Base-by-base conservation (phyloP, 2,329 filamentous ascomycete species). In the Trichoderma sp. region DNA sequence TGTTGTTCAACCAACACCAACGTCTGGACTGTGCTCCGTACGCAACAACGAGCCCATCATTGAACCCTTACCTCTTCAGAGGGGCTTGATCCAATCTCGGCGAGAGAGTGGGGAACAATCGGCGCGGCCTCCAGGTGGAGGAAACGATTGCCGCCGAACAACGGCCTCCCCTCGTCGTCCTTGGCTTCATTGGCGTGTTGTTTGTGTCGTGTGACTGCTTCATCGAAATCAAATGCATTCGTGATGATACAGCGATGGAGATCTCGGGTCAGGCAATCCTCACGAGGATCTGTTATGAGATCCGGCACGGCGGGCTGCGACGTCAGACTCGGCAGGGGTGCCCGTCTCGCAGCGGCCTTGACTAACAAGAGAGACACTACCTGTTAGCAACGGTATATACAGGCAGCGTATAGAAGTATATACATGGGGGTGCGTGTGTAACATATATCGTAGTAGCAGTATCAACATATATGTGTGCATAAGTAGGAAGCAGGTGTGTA, bases 91-190 rank as follows among this genome's bases (percentile, higher is more conserved):
- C 54, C 24, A 7, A 56, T 43, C 51, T 71, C 65, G 18, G 66
- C 43, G 14, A 70, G 61, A 34, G 69, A 70, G 51, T 70, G 69
- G n/a, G 69, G 71, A 30, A 72, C 51, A 51, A 70, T 70, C 51
- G 72, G 71, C 18, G 72, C 72, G 10, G 72, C 71, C 43, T 72
- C 71, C n/a, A 71, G 61, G 28, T 21, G 24, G 5, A 55, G 54
- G 65, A 68, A 67, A 2, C 49, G 18, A 7, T 66, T 32, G 10
- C 16, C 13, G 16, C 37, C 54, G n/a, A 30, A n/a, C 3, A 70
- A n/a, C 16, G 32, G 16, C 24, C 49, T 34, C n/a, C 58, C 70
- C 39, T 68, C 69, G 51, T 70, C 68, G 24, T 70, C 68, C 54
- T 6, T 18, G 21, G 61, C 46, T 14, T 59, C 49, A 21, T 65